Percentiles rank a stretch among this genome's conserved stretches.
Evolutionary conservation across 352 stramenopile species (phyloP).

Genomic region (Vaucheria bursata): DNA sequence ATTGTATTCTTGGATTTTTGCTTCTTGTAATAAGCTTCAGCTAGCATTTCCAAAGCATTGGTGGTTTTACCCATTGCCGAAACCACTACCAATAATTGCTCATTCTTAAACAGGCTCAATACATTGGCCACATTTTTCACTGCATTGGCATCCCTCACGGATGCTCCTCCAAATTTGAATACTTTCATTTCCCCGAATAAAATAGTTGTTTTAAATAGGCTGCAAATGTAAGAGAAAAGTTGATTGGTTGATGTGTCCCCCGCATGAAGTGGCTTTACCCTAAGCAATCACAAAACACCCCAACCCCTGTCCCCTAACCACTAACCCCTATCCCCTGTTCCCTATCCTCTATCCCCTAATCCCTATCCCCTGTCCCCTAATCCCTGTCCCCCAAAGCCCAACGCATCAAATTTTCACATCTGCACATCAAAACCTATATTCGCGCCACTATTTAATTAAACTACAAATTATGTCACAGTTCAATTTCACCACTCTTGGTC

Average conservation of each 20-base stretch:
- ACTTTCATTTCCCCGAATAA: conserved; percentile 8
- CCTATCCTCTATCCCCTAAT: conserved; percentile 6
- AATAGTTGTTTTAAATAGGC: conserved; percentile 9
- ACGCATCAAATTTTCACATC: conserved; percentile 8
- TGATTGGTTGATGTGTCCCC: conserved; percentile 5
- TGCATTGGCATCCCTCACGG: conserved; percentile 4
- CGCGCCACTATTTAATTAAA: conserved; percentile 8
- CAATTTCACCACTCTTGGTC: conserved; percentile 6
- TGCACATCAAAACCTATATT: conserved; percentile 8
- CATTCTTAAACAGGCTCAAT: conserved; percentile 8
- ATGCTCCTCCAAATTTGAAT: conserved; percentile 8
- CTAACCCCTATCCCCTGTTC: conserved; percentile 4
- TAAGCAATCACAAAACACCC: conserved; percentile 7
- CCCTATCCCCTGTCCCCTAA: conserved; percentile 4
- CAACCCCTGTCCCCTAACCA: conserved; percentile 4
- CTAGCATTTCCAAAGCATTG: conserved; percentile 7
- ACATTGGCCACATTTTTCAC: conserved; percentile 7
- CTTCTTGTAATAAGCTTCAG: conserved; percentile 8
- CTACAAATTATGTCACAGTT: conserved; percentile 8
- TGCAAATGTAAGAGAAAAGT: conserved; percentile 8
- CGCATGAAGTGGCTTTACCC: conserved; percentile 4
- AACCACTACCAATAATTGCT: conserved; percentile 8
- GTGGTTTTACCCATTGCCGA: conserved; percentile 5
- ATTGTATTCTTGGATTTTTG: conserved; percentile 9
- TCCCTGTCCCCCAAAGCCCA: conserved; percentile 3